Evolutionary conservation across 805 yeast species (phyloP).

Genomic region (Barnettozyma populi): DNA sequence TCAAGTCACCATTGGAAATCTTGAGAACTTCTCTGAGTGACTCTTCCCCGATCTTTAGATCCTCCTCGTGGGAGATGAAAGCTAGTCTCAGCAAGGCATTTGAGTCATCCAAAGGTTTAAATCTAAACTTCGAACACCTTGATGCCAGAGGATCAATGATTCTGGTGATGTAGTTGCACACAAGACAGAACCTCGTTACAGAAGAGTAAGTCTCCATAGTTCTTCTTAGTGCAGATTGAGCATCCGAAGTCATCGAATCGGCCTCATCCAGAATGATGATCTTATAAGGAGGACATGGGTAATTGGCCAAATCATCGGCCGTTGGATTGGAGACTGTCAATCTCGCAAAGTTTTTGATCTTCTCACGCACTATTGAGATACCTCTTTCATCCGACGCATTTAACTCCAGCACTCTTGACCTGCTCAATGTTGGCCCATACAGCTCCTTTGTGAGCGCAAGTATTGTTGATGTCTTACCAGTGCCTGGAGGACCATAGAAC

Average conservation of each 20-base stretch:
- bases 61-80: conserved; percentile 49
- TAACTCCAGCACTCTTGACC: conserved; percentile 69
- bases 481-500: conserved; percentile 92
- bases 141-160: conserved; percentile 96
- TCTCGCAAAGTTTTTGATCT: conserved; percentile 82
- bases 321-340: conserved; percentile 78
- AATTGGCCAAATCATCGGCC: conserved; percentile 56
- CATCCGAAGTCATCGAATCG: conserved; percentile 95
- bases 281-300: conserved; percentile 97
- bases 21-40: conserved; percentile 58
- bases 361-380: conserved; percentile 79
- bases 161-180: conserved; percentile 94
- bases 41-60: conserved; percentile 38
- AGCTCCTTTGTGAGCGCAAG: conserved; percentile 76
- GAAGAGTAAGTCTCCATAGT: conserved; percentile 91
- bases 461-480: conserved; percentile 87
- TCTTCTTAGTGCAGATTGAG: conserved; percentile 91
- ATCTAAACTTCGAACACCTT: conserved; percentile 92
- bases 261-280: conserved; percentile 92
- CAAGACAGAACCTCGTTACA: conserved; percentile 87
- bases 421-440: conserved; percentile 67
- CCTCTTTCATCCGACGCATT: conserved; percentile 93
- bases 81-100: conserved; percentile 67
- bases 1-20: conserved; percentile 85
- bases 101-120: conserved; percentile 65